phyloP scores from a whole-genome alignment of 2,329 filamentous ascomycete genomes.

The Gremmenia infestans region DNA sequence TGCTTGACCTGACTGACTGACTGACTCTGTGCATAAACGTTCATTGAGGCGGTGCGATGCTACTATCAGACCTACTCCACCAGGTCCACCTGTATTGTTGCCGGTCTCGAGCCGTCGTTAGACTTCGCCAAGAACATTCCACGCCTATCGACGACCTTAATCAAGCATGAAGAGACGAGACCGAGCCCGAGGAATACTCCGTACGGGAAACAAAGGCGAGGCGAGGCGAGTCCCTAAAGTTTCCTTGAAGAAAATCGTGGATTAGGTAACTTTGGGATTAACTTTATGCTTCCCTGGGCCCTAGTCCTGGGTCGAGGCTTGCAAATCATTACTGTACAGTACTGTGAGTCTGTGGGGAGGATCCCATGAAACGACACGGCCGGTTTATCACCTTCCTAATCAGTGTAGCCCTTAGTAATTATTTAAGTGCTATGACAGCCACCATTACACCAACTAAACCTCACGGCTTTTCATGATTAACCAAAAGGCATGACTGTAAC shows the following conservation, averaged over 20 bases:
- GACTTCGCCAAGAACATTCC: not conserved
- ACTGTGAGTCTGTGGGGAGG: not conserved
- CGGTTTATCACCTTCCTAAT: not conserved
- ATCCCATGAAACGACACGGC: not conserved
- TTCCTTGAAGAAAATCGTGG: not conserved
- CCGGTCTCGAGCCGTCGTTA: too few species aligned
- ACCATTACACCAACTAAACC: too few species aligned
- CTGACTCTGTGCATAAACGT: not conserved
- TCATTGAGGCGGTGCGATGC: not conserved
- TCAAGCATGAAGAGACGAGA: too few species aligned
- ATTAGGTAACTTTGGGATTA: not conserved
- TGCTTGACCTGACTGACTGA: not conserved
- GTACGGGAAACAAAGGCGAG: not conserved
- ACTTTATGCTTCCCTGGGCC: not conserved
- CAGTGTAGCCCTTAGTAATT: not conserved
- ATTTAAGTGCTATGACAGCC: not conserved
- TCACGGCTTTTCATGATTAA: too few species aligned
- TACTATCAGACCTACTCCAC: too few species aligned
- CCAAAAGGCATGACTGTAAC: too few species aligned
- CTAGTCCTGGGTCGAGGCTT: too few species aligned
- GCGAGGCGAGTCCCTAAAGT: too few species aligned
- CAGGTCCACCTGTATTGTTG: too few species aligned
- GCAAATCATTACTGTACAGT: not conserved
- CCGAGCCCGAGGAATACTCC: not conserved
- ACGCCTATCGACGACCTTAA: not conserved